Evolutionary conservation across 192 early-diverging fungal species (phyloP), one percentile per base, ranked within the genome.

Genomic region (Borealophlyctis nickersoniae): DNA sequence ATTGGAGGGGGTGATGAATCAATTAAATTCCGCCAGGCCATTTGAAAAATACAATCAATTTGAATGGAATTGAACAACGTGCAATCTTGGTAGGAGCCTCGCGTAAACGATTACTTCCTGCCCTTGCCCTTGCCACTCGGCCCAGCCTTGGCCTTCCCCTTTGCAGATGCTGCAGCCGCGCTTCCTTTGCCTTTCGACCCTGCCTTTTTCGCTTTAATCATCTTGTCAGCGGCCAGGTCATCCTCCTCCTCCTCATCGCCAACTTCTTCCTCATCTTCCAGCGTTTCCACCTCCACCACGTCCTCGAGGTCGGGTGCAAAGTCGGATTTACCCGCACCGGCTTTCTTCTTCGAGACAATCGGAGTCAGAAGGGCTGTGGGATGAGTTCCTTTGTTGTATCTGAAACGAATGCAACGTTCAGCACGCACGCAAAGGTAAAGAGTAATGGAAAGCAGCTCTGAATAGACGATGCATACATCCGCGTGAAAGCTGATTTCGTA

Each of bases 401-500:
- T 87, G 56, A 70, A 49, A 26, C 16, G 63, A 60, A 57, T 23
- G 51, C 3, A 36, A 60, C 9, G 34, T 9, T 9, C 9, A 13
- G n/a, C n/a, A n/a, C 9, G 9, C n/a, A 48, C 11, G n/a, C 45
- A 13, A 48, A 48, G 9, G 45, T 9, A 13, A 9, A n/a, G 9
- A n/a, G n/a, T 48, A 48, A 9, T 13, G 45, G 9, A n/a, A 9
- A 48, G 9, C 45, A 48, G n/a, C 45, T 9, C 9, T n/a, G 45
- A 9, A 13, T n/a, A n/a, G 11, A 9, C n/a, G 45, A 4, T 2
- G 58, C 61, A 13, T 60, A 79, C 63, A 53, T 63, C 31, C 77
- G 35, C 3, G 93, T 98, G 73, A 96, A 95, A 0, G 89, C 70
- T 5, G 87, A 64, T 67, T 96, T 96, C 34, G 82, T 79, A 0